Evolutionary conservation across 345 rosid genomes (phyloP), one percentile per base, ranked within the genome.

Genomic region (Aethionema arabicum): DNA sequence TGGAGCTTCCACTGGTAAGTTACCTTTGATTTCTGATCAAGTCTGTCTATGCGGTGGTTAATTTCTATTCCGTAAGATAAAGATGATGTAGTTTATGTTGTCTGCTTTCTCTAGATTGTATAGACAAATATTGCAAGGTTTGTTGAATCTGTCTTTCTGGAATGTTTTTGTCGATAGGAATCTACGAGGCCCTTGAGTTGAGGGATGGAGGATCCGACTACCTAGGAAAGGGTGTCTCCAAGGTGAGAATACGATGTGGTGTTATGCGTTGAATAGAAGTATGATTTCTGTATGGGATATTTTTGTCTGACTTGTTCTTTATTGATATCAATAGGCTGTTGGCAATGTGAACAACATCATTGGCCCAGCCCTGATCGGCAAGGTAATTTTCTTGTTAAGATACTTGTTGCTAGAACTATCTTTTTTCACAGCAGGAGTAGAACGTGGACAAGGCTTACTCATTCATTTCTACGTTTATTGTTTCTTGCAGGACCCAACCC

Each of bases 171-270:
- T 58, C 0, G 49, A 60, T 68, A 90, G 98, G 98, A 70, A 54
- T 86, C 59, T 92, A 92, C 46, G 98, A 92, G 81, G 98, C 98
- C 14, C 84, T 92, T 47, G 98, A 92, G 64, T 55, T 92, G 43
- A 88, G 98, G 74, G 98, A 92, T 72, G 98, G 98, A 61, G 98
- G 98, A 15, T 77, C 93, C 1, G 98, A 92, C 66, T 92, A 89
- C 59, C 95, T 92, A 32, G 98, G 98, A 45, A 92, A 92, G 80
- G 98, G 96, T 78, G 98, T 92, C 5, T 75, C 75, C 12, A 89
- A 89, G 96, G 98, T 88, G 11, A 12, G 57, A 12, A 9, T 33
- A 10, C 15, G 3, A 8, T 45, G 14, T 21, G 33, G 5, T 52
- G 3, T 33, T 38, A 13, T 58, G 4, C 36, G 2, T 59, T 15